These are phyloP conservation scores for Aspergillus indologenus DNA, from an alignment of 495 filamentous ascomycete species.

Conservation along the genomic window DNA sequence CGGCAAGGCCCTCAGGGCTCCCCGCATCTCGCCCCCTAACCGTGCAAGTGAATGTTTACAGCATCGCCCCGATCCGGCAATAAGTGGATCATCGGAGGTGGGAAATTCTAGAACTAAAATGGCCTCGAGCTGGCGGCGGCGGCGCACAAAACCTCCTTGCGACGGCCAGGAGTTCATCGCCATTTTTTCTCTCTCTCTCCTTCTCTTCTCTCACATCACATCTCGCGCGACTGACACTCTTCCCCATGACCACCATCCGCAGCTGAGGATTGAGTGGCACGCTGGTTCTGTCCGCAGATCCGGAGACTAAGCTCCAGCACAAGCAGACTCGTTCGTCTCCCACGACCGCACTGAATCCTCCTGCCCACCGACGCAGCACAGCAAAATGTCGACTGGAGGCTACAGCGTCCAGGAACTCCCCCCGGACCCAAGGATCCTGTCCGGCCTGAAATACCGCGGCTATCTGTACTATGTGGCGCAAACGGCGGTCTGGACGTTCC, in stretches of 20 bases:
- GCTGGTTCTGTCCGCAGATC: not conserved
- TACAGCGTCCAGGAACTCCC: conserved; percentile 28
- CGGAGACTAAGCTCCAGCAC: no score
- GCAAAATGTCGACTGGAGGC: conserved; percentile 14
- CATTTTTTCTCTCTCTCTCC: not conserved
- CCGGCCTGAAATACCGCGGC: conserved; percentile 22
- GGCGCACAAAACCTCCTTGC: not conserved
- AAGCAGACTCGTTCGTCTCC: no score
- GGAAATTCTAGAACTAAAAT: conserved; percentile 12
- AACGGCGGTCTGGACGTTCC: conserved; percentile 22
- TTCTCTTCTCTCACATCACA: not conserved
- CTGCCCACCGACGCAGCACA: no score
- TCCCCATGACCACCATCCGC: not conserved
- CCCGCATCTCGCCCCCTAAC: not conserved
- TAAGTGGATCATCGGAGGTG: conserved; percentile 4
- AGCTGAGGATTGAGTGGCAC: not conserved
- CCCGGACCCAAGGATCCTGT: conserved; percentile 16
- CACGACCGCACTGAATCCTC: no score
- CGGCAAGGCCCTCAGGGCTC: no score
- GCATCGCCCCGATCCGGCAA: not conserved
- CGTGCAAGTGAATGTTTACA: not conserved
- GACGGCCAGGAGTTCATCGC: not conserved
- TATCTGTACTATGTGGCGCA: conserved; percentile 22
- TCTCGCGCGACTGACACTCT: not conserved
- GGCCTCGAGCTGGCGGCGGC: not conserved